Evolutionary conservation across 164 flowering plant genomes (phyloP).

Genomic region (Macadamia tetraphylla): DNA sequence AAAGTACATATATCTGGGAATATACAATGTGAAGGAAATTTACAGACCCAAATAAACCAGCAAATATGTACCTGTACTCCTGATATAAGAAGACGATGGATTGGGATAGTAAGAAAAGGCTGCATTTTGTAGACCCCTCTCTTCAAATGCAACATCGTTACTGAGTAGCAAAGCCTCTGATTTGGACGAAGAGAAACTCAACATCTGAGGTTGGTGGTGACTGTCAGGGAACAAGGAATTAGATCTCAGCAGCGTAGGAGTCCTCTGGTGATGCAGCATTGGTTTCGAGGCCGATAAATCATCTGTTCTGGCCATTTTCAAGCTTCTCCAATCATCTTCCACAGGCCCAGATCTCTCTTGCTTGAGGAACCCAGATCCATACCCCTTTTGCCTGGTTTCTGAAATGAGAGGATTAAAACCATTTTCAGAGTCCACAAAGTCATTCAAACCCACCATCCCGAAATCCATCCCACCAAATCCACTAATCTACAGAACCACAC

Average conservation of each 20-base stretch:
- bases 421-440: constrained; percentile 31
- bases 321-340: constrained; percentile 57
- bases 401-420: constrained; percentile 28
- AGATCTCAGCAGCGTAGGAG: constrained; percentile 35
- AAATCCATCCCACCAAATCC: constrained; percentile 46
- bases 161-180: constrained; percentile 24
- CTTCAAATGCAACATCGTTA: constrained; percentile 8
- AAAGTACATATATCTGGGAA: neutral
- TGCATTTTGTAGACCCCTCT: constrained; percentile 17
- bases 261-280: constrained; percentile 37
- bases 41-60: neutral
- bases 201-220: constrained; percentile 45
- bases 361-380: constrained; percentile 52
- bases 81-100: constrained; percentile 27
- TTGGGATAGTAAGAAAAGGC: constrained; percentile 33
- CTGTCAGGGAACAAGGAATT: constrained; percentile 35
- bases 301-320: constrained; percentile 47
- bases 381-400: constrained; percentile 40
- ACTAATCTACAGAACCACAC: constrained; percentile 14
- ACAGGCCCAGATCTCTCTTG: constrained; percentile 28
- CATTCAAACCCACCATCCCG: constrained; percentile 48
- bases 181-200: constrained; percentile 61
- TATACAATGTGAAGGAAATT: neutral
- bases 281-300: constrained; percentile 31
- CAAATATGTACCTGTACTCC: constrained; percentile 46